A percentile compares a stretch with the other conserved stretches of the same genome.
Evolutionary conservation across 1,139 yeast species (phyloP).

Genomic region (Eremothecium gossypii): DNA sequence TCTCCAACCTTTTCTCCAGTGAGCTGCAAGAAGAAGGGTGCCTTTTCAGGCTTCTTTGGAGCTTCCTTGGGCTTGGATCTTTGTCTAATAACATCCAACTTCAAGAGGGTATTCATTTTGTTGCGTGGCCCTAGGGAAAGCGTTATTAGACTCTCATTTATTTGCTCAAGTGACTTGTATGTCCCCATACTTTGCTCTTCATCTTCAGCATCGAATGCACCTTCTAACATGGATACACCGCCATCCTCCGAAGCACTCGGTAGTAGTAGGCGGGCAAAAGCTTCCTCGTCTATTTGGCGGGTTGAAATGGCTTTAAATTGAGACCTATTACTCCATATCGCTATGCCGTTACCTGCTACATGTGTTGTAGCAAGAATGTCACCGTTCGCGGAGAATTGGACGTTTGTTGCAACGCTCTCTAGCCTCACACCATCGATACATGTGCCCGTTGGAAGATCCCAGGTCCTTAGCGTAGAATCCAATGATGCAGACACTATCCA

Average conservation of each 20-base stretch:
- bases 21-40: conserved; percentile 72
- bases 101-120: conserved; percentile 68
- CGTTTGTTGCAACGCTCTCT: conserved; percentile 67
- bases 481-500: conserved; percentile 83
- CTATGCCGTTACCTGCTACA: conserved; percentile 81
- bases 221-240: conserved; percentile 66
- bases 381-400: conserved; percentile 79
- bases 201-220: conserved; percentile 47
- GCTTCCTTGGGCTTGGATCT: conserved; percentile 88
- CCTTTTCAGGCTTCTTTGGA: conserved; percentile 73
- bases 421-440: conserved; percentile 88
- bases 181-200: conserved; percentile 31
- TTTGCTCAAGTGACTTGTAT: conserved; percentile 57
- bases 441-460: conserved; percentile 97
- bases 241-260: conserved; percentile 86
- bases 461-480: conserved; percentile 85
- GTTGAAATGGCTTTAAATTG: conserved; percentile 68
- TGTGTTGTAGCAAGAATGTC: conserved; percentile 92
- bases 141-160: conserved; percentile 55
- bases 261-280: conserved; percentile 49
- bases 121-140: conserved; percentile 68
- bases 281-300: conserved; percentile 66
- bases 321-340: conserved; percentile 86
- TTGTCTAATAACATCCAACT: conserved; percentile 73
- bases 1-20: conserved; percentile 62